Conservation (phyloP, 495 filamentous ascomycete genomes). For the Xylaria acuta region DNA sequence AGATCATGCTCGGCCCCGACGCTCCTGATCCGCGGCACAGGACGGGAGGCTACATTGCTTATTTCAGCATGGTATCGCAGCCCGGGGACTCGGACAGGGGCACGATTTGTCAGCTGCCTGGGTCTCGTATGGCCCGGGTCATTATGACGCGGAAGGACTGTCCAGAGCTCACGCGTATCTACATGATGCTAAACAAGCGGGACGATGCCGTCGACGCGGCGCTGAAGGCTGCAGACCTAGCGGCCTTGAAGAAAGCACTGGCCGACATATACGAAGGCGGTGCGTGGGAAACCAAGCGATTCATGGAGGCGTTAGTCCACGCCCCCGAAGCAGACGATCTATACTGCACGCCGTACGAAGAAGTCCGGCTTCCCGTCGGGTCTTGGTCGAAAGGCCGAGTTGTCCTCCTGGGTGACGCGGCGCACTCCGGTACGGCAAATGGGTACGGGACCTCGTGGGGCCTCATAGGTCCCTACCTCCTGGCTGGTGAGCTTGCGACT, state of each 20-base stretch:
- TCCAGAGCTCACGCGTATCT: slow-evolving; percentile 36
- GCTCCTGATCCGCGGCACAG: slow-evolving; percentile 36
- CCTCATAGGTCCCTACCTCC: slow-evolving; percentile 57
- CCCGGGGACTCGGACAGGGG: slow-evolving; percentile 32
- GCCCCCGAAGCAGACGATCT: slow-evolving; percentile 27
- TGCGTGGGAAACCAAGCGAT: slow-evolving; percentile 28
- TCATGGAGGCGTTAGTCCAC: slow-evolving; percentile 20
- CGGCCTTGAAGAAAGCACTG: slow-evolving; percentile 22
- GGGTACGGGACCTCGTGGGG: slow-evolving; percentile 56
- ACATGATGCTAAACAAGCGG: slow-evolving; percentile 30
- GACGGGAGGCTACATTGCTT: slow-evolving; percentile 42
- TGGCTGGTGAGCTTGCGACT: slow-evolving; percentile 59
- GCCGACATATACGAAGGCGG: slow-evolving; percentile 24
- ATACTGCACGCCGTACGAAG: slow-evolving; percentile 37
- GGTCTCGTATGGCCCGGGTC: slow-evolving; percentile 26
- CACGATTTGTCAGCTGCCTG: slow-evolving; percentile 31
- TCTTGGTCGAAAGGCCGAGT: slow-evolving; percentile 54
- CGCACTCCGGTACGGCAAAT: slow-evolving; percentile 54
- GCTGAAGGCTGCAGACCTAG: slow-evolving; percentile 25
- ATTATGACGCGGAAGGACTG: slow-evolving; percentile 41
- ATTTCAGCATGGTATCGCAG: slow-evolving; percentile 46
- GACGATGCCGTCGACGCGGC: slow-evolving; percentile 26
- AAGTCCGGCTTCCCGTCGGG: slow-evolving; percentile 45
- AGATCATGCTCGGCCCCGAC: slow-evolving; percentile 40
- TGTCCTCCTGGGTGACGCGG: slow-evolving; percentile 63